phyloP scores from a whole-genome alignment of 768 basidiomycete species.

The Phanerochaete sordida region DNA sequence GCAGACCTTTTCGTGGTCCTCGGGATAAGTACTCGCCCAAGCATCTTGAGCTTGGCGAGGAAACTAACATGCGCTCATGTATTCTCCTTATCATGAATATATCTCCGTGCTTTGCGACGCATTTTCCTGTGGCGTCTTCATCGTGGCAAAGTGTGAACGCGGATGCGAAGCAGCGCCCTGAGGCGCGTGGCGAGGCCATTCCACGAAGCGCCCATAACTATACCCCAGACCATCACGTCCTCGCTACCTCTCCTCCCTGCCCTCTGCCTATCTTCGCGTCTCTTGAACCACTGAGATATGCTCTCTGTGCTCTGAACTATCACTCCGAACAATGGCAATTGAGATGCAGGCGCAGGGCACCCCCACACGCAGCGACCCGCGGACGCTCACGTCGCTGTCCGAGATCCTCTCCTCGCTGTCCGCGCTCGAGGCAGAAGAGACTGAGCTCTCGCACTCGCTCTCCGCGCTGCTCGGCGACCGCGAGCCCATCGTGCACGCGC shows the following conservation, averaged over 20 bases:
- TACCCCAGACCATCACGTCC: background rate
- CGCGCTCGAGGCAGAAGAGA: slow-evolving; percentile 71
- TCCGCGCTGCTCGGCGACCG: slow-evolving; percentile 65
- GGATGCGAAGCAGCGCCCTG: too few relatives aligned
- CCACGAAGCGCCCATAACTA: background rate
- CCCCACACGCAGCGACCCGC: slow-evolving; percentile 19
- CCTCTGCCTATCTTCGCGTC: background rate
- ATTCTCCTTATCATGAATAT: background rate
- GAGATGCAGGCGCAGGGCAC: background rate
- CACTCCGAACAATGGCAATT: slow-evolving; percentile 2
- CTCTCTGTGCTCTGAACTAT: background rate
- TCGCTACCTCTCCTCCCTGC: background rate
- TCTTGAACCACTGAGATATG: background rate
- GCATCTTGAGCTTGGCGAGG: background rate
- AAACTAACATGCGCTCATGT: slow-evolving; percentile 7
- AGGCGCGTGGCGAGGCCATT: too few relatives aligned
- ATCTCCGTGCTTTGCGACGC: background rate
- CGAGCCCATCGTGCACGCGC: slow-evolving; percentile 59
- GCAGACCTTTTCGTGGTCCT: slow-evolving; percentile 12
- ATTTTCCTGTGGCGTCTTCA: too few relatives aligned
- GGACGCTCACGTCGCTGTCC: slow-evolving; percentile 52
- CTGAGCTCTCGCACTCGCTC: slow-evolving; percentile 70
- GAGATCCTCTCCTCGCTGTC: slow-evolving; percentile 77
- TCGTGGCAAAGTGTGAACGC: too few relatives aligned
- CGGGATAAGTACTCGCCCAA: slow-evolving; percentile 7